phyloP scores from a whole-genome alignment of 306 rosid species.

The Crotalaria pallida region DNA sequence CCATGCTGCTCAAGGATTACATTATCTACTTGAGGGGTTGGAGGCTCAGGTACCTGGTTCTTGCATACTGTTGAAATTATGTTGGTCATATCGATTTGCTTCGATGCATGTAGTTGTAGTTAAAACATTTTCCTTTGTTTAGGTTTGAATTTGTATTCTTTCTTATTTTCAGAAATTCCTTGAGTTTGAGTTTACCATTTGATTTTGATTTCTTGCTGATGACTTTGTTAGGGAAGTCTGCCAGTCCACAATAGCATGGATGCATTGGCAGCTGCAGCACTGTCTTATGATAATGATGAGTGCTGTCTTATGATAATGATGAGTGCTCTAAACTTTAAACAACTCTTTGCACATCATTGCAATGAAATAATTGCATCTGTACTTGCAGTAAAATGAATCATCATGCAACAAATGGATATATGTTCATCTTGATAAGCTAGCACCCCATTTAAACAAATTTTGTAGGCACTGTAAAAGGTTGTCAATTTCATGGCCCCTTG shows the following conservation, averaged over 20 bases:
- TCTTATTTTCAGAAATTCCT: not conserved
- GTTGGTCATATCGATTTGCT: too few relatives aligned
- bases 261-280: constrained; percentile 89
- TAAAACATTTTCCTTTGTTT: too few relatives aligned
- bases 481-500: constrained; percentile 14
- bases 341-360: constrained; percentile 11
- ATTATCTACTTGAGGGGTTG: too few relatives aligned
- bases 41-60: too few relatives aligned
- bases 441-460: not conserved
- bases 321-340: constrained; percentile 84
- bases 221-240: constrained; percentile 69
- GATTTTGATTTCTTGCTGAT: constrained; percentile 25
- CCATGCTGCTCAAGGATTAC: too few relatives aligned
- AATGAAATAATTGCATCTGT: not conserved
- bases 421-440: not conserved
- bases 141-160: constrained; percentile 46
- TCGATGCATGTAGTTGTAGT: too few relatives aligned
- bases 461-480: not conserved
- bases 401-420: not conserved
- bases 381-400: constrained; percentile 3
- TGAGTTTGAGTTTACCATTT: not conserved
- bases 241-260: constrained; percentile 96
- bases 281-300: constrained; percentile 75
- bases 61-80: too few relatives aligned
- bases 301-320: too few relatives aligned